These are phyloP conservation scores for Mucor mucedo DNA, from an alignment of 371 early-diverging fungal species.

Conservation along the genomic window DNA sequence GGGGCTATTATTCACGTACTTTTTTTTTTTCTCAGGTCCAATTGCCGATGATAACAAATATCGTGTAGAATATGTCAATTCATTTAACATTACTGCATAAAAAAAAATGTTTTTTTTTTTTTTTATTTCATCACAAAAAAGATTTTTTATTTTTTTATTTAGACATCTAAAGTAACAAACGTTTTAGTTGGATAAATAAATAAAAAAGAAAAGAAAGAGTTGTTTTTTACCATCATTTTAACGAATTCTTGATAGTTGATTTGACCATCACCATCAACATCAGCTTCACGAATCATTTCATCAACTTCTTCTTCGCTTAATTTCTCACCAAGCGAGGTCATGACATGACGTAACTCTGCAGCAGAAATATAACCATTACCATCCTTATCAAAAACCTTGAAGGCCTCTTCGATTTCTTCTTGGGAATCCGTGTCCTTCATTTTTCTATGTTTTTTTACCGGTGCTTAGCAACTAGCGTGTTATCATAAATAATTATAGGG, in stretches of 20 bases:
- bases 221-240: constrained; percentile 78
- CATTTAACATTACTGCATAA: constrained; percentile 32
- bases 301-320: constrained; percentile 83
- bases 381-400: constrained; percentile 65
- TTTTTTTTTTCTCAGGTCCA: constrained; percentile 36
- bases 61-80: constrained; percentile 41
- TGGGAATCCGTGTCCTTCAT: constrained; percentile 56
- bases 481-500: too few relatives aligned
- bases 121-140: not conserved
- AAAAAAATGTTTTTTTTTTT: constrained; percentile 3
- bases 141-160: constrained; percentile 14
- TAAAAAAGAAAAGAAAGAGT: not conserved
- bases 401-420: constrained; percentile 62
- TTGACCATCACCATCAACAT: constrained; percentile 85
- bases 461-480: too few relatives aligned
- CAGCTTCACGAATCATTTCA: constrained; percentile 87
- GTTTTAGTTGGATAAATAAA: not conserved
- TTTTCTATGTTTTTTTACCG: constrained; percentile 35
- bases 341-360: constrained; percentile 59
- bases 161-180: constrained; percentile 19
- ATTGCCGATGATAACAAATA: constrained; percentile 44
- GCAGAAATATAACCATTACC: constrained; percentile 59
- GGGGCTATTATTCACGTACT: not conserved
- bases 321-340: constrained; percentile 73
- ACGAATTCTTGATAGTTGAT: constrained; percentile 95